Evolutionary conservation across 2,329 filamentous ascomycete species (phyloP).

Genomic region (Lecanicillium sp.): DNA sequence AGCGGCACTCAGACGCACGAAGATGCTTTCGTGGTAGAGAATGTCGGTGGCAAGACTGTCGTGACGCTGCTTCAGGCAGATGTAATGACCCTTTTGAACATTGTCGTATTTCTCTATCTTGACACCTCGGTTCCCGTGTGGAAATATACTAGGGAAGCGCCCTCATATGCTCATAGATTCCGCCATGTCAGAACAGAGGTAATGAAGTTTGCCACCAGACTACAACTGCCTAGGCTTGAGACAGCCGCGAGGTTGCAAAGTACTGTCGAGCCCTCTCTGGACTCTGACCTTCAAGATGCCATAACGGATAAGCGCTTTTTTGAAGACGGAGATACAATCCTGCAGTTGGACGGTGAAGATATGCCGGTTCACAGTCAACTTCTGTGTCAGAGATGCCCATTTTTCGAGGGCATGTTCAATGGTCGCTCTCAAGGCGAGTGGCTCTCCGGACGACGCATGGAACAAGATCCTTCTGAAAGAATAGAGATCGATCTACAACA

Average conservation of each 20-base stretch:
- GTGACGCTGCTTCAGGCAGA: slow-evolving; percentile 64
- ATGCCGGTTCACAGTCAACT: slow-evolving; percentile 69
- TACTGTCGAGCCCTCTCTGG: slow-evolving; percentile 53
- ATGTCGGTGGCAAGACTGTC: slow-evolving; percentile 40
- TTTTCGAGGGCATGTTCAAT: slow-evolving; percentile 83
- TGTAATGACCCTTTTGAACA: slow-evolving; percentile 68
- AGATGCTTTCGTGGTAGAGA: slow-evolving; percentile 22
- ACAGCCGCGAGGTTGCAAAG: slow-evolving; percentile 69
- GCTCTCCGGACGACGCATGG: slow-evolving; percentile 62
- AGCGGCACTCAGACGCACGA: slow-evolving; percentile 12
- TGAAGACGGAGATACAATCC: slow-evolving; percentile 66
- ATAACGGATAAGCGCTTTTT: slow-evolving; percentile 64
- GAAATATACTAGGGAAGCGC: slow-evolving; percentile 64
- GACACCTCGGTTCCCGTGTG: slow-evolving; percentile 78
- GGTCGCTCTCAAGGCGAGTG: slow-evolving; percentile 82
- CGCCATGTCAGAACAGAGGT: slow-evolving; percentile 74
- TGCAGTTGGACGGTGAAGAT: slow-evolving; percentile 70
- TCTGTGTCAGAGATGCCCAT: slow-evolving; percentile 77
- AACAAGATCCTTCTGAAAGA: slow-evolving; percentile 23
- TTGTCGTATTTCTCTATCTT: slow-evolving; percentile 73
- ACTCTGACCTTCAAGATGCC: slow-evolving; percentile 62
- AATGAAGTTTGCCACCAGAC: slow-evolving; percentile 70
- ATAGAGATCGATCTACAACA: slow-evolving; percentile 77
- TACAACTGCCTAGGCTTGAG: slow-evolving; percentile 67
- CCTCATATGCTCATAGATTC: slow-evolving; percentile 61